Evolutionary conservation across 371 early-diverging fungal species (phyloP).

Genomic region (Apophysomyces ossiformis): DNA sequence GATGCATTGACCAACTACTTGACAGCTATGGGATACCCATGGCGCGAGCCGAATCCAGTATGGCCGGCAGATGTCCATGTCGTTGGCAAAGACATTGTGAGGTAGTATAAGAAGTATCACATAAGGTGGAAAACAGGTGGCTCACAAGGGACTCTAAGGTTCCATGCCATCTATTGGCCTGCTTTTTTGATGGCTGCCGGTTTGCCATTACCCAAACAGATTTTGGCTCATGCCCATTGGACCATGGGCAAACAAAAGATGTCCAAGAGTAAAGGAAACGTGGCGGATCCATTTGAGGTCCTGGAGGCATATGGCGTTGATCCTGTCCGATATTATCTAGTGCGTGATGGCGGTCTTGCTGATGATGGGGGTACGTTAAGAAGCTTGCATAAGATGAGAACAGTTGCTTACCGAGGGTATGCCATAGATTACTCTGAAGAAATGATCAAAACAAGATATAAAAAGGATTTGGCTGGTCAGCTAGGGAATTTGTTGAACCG

Average conservation of each 20-base stretch:
- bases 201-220: constrained; percentile 75
- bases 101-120: constrained; percentile 37
- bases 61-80: constrained; percentile 88
- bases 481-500: constrained; percentile 88
- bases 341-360: constrained; percentile 89
- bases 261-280: constrained; percentile 94
- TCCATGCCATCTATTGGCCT: constrained; percentile 97
- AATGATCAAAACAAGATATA: constrained; percentile 70
- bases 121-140: not conserved
- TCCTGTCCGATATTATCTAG: constrained; percentile 87
- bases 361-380: constrained; percentile 69
- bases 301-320: constrained; percentile 82
- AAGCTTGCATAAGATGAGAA: not conserved
- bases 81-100: constrained; percentile 95
- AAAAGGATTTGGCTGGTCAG: constrained; percentile 82
- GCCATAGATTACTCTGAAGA: constrained; percentile 73
- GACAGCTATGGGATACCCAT: constrained; percentile 87
- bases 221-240: constrained; percentile 95
- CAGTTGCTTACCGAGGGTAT: too few species aligned
- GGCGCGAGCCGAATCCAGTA: constrained; percentile 40
- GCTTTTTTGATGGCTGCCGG: constrained; percentile 91
- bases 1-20: constrained; percentile 95
- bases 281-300: constrained; percentile 81
- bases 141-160: constrained; percentile 44
- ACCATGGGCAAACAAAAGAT: constrained; percentile 87